Evolutionary conservation across 805 yeast genomes (phyloP).

Genomic region (Grigorovia humatica): DNA sequence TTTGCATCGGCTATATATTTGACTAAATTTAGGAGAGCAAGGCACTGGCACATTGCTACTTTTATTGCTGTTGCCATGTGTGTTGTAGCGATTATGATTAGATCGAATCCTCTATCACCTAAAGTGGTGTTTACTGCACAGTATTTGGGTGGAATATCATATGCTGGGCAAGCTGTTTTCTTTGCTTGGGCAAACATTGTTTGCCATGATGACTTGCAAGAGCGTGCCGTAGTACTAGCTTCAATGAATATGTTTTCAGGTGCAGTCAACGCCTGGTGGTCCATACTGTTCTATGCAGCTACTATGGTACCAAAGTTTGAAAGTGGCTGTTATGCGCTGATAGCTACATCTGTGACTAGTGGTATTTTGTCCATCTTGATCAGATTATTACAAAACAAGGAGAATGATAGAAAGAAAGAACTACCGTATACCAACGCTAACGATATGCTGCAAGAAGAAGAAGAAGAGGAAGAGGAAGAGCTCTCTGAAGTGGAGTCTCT

Average conservation of each 20-base stretch:
- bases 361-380: constrained; percentile 33
- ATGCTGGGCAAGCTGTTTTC: constrained; percentile 50
- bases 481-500: constrained; percentile 4
- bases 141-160: constrained; percentile 43
- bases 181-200: constrained; percentile 57
- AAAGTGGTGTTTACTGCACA: constrained; percentile 42
- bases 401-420: constrained; percentile 16
- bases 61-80: constrained; percentile 35
- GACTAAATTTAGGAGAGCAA: constrained; percentile 32
- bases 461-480: constrained; percentile 14
- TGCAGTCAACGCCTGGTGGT: constrained; percentile 60
- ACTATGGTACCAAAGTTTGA: constrained; percentile 40
- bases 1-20: constrained; percentile 35
- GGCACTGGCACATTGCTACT: constrained; percentile 43
- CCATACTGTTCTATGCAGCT: constrained; percentile 43
- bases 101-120: constrained; percentile 32
- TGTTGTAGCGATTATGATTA: constrained; percentile 38
- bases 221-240: constrained; percentile 53
- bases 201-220: constrained; percentile 49
- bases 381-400: constrained; percentile 35
- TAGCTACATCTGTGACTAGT: constrained; percentile 40
- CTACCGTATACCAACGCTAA: constrained; percentile 22
- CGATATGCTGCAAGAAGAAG: constrained; percentile 16
- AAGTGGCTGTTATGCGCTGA: constrained; percentile 48
- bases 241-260: constrained; percentile 57